phyloP scores from a whole-genome alignment of 805 yeast genomes.

The Myxozyma melibiosi region DNA sequence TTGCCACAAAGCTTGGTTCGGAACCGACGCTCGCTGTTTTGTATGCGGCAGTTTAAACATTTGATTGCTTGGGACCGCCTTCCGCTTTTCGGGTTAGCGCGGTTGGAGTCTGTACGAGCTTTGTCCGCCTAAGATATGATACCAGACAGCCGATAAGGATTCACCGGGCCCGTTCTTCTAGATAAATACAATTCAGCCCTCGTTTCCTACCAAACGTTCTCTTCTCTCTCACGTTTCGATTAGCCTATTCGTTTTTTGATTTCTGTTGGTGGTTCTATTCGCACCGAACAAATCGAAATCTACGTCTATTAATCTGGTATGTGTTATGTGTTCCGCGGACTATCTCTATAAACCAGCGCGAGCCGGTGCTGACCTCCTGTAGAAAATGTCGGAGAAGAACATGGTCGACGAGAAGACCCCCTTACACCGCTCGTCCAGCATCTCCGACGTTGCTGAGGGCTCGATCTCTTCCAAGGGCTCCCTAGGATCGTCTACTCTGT shows the following conservation, averaged over 20 bases:
- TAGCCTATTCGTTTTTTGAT: background rate
- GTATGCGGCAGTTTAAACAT: background rate
- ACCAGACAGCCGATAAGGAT: too few species aligned
- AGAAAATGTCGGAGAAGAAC: constrained; percentile 14
- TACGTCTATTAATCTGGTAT: background rate
- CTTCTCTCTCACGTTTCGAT: background rate
- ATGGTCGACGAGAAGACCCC: constrained; percentile 22
- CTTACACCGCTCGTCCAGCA: background rate
- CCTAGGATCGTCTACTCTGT: constrained; percentile 7
- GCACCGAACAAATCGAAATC: background rate
- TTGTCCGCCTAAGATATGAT: background rate
- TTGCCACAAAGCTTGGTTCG: background rate
- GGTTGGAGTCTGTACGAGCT: background rate
- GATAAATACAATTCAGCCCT: background rate
- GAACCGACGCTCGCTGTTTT: constrained; percentile 1
- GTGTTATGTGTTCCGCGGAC: too few species aligned
- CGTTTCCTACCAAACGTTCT: background rate
- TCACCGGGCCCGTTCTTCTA: background rate
- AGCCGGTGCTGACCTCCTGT: background rate
- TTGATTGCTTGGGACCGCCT: background rate
- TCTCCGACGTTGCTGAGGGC: constrained; percentile 16
- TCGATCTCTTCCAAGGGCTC: constrained; percentile 15
- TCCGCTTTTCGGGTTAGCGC: constrained; percentile 11
- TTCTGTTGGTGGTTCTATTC: background rate
- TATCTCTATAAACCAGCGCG: too few species aligned